Conservation (phyloP, 116 monocot species). For the Zostera marina region DNA sequence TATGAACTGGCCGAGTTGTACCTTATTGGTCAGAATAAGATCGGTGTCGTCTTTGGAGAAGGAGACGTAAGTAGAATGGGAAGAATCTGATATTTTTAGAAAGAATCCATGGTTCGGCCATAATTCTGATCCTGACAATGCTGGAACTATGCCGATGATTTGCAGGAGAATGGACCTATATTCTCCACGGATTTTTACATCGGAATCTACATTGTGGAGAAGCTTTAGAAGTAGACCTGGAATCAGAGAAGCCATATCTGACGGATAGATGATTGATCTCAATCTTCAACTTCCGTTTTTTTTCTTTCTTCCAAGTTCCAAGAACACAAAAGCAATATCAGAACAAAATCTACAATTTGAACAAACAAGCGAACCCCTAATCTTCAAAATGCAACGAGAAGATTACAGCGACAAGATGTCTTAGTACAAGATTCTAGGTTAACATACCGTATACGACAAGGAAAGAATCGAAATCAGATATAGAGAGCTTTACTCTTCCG, state of each 20-base stretch:
- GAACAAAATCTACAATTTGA: too few species aligned
- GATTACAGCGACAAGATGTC: too few species aligned
- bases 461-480: too few species aligned
- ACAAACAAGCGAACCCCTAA: too few species aligned
- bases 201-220: constrained; percentile 55
- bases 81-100: constrained; percentile 88
- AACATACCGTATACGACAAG: too few species aligned
- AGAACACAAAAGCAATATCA: too few species aligned
- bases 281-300: background rate
- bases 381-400: too few species aligned
- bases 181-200: constrained; percentile 54
- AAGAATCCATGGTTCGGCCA: constrained; percentile 87
- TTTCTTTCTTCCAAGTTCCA: background rate
- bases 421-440: too few species aligned
- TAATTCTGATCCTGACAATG: constrained; percentile 66
- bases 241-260: constrained; percentile 66
- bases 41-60: constrained; percentile 72
- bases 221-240: constrained; percentile 78
- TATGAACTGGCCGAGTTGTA: constrained; percentile 86
- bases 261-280: background rate
- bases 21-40: constrained; percentile 63
- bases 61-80: constrained; percentile 78
- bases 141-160: constrained; percentile 86
- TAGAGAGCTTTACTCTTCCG: too few species aligned
- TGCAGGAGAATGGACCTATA: constrained; percentile 73